phyloP scores from a whole-genome alignment of 2,329 filamentous ascomycete species.

The Hymenoscyphus infarciens region DNA sequence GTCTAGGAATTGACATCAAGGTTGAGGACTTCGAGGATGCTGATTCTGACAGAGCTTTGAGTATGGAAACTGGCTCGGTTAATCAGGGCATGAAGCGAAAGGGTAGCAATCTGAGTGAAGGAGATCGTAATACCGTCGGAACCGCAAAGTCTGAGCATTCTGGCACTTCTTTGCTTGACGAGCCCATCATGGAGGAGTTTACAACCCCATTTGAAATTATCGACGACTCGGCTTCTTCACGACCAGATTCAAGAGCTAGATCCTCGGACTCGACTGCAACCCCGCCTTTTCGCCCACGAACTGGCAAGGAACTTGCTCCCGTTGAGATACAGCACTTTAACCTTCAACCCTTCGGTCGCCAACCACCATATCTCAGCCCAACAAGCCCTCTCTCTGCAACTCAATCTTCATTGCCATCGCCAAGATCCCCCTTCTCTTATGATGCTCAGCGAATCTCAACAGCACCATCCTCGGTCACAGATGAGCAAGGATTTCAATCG shows the following conservation, averaged over 20 bases:
- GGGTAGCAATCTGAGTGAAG: slow-evolving; percentile 46
- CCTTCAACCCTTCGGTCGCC: slow-evolving; percentile 37
- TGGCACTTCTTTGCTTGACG: slow-evolving; percentile 49
- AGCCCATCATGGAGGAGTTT: slow-evolving; percentile 48
- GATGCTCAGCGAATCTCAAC: slow-evolving; percentile 72
- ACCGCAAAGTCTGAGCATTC: slow-evolving; percentile 47
- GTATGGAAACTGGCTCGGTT: slow-evolving; percentile 39
- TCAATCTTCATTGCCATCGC: slow-evolving; percentile 56
- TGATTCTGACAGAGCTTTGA: slow-evolving; percentile 39
- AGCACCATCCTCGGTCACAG: slow-evolving; percentile 68
- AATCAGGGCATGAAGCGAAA: slow-evolving; percentile 40
- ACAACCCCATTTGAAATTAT: slow-evolving; percentile 39
- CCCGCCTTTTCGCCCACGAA: slow-evolving; percentile 30
- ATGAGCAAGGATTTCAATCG: slow-evolving; percentile 68
- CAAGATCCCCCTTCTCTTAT: slow-evolving; percentile 64
- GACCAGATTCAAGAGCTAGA: slow-evolving; percentile 33
- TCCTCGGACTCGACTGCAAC: slow-evolving; percentile 36
- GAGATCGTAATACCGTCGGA: slow-evolving; percentile 36
- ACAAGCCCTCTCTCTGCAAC: slow-evolving; percentile 63
- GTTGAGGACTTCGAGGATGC: slow-evolving; percentile 43
- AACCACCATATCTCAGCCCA: slow-evolving; percentile 37
- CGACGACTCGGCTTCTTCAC: slow-evolving; percentile 38
- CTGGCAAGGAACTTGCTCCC: slow-evolving; percentile 44
- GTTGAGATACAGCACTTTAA: slow-evolving; percentile 47
- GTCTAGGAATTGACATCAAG: slow-evolving; percentile 42